Evolutionary conservation across 176 grass and related monocot genomes (phyloP).

Genomic region (Oropetium thomaeum): DNA sequence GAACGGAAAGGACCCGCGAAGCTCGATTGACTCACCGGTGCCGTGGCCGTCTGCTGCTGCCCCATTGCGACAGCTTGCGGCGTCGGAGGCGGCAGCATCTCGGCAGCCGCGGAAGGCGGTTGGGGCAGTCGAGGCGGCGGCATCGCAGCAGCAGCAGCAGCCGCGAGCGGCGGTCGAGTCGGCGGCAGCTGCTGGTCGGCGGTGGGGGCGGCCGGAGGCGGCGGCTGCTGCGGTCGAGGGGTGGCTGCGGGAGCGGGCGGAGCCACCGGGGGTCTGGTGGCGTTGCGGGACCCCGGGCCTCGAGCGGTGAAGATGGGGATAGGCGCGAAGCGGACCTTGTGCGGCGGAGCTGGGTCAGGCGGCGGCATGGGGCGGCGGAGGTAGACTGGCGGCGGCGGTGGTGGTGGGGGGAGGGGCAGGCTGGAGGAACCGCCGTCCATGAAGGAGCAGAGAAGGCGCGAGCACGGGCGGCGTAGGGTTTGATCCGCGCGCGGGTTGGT

Average conservation of each 20-base stretch:
- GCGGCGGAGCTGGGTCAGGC: constrained; percentile 12
- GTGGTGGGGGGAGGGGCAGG: constrained; percentile 2
- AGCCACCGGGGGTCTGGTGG: constrained; percentile 6
- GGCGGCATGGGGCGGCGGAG: constrained; percentile 39
- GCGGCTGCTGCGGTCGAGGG: background rate
- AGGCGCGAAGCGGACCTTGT: constrained; percentile 23
- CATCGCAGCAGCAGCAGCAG: background rate
- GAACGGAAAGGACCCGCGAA: no score
- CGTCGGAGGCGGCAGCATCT: background rate
- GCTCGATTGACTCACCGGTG: constrained; percentile 26
- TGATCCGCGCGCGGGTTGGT: background rate
- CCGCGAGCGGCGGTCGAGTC: no score
- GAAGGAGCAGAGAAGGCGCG: background rate
- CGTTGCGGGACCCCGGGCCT: constrained; percentile 2
- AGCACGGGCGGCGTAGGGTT: background rate
- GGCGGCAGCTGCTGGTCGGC: background rate
- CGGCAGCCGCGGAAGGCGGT: background rate
- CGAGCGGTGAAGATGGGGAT: constrained; percentile 36
- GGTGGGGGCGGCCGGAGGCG: background rate
- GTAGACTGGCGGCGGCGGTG: constrained; percentile 42
- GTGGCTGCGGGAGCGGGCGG: constrained; percentile 9
- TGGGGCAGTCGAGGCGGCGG: background rate
- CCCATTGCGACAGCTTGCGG: background rate
- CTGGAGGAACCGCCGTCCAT: constrained; percentile 49
- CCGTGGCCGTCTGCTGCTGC: background rate